These are phyloP conservation scores for Voacanga thouarsii DNA, from an alignment of 257 asterid genomes.

Conservation along the genomic window DNA sequence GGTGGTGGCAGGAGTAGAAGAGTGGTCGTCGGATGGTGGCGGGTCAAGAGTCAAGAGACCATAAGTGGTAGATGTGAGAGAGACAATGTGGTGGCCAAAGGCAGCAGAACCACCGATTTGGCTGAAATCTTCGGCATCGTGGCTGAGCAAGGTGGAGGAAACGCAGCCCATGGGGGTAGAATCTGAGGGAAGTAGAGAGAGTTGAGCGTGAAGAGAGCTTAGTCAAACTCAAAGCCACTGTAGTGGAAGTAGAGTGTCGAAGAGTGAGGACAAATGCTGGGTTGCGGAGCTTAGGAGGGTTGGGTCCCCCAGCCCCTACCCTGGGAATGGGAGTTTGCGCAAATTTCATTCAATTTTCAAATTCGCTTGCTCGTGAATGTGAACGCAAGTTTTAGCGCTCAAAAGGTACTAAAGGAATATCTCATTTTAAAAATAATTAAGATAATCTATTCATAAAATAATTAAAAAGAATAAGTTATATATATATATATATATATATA, in stretches of 20 bases:
- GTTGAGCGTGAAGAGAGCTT: conserved; percentile 7
- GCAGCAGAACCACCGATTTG: conserved; percentile 67
- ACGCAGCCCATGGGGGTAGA: conserved; percentile 73
- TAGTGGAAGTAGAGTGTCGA: neutral
- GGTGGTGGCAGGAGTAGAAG: conserved; percentile 21
- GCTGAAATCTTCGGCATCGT: conserved; percentile 71
- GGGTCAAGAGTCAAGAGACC: conserved; percentile 75
- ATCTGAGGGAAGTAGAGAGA: neutral
- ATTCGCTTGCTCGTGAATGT: neutral
- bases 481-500: no score
- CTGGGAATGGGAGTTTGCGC: neutral
- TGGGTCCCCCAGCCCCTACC: neutral
- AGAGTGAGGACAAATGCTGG: neutral
- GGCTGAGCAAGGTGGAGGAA: conserved; percentile 71
- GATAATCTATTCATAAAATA: no score
- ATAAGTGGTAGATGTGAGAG: conserved; percentile 93
- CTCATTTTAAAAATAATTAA: no score
- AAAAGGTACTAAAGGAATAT: no score
- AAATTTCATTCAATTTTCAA: conserved; percentile 24
- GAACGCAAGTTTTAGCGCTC: neutral
- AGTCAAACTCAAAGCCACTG: neutral
- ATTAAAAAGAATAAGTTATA: no score
- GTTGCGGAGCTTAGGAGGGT: neutral
- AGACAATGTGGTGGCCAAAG: conserved; percentile 90
- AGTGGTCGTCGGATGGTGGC: conserved; percentile 29